phyloP scores from a whole-genome alignment of 2,329 filamentous ascomycete species.

The Fusarium solani-melongenae region DNA sequence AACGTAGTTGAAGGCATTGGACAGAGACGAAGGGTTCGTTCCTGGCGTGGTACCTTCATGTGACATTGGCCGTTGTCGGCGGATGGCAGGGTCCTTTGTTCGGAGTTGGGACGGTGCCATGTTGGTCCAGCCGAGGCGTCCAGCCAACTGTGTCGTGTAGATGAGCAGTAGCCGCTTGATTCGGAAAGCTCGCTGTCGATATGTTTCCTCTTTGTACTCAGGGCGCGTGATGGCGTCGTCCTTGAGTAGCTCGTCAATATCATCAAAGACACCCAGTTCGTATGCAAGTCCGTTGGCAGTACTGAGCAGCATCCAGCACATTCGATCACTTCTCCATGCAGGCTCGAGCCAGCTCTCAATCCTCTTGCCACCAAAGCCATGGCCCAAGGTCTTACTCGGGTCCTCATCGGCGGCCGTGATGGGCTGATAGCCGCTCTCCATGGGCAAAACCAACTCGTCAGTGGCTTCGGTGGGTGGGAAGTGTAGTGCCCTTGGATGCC shows the following conservation, averaged over 20 bases:
- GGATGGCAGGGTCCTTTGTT: constrained; percentile 67
- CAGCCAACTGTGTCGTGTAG: constrained; percentile 93
- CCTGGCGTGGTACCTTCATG: constrained; percentile 69
- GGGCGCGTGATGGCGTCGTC: constrained; percentile 69
- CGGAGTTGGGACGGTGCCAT: constrained; percentile 83
- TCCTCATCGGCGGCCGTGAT: constrained; percentile 53
- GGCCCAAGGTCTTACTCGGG: constrained; percentile 49
- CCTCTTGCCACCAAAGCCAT: constrained; percentile 80
- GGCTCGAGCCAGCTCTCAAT: constrained; percentile 98
- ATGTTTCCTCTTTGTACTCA: constrained; percentile 79
- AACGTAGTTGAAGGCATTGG: constrained; percentile 72
- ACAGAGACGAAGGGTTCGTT: constrained; percentile 66
- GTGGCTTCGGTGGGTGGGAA: constrained; percentile 86
- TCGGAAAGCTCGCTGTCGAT: constrained; percentile 80
- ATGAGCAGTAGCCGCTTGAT: constrained; percentile 89
- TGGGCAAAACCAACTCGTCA: constrained; percentile 74
- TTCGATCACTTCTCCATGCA: constrained; percentile 91
- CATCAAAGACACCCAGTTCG: constrained; percentile 95
- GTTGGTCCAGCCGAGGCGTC: constrained; percentile 89
- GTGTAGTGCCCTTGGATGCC: constrained; percentile 94
- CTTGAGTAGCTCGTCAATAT: constrained; percentile 78
- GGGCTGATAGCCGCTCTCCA: constrained; percentile 60
- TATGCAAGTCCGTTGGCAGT: constrained; percentile 91
- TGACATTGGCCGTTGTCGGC: constrained; percentile 61
- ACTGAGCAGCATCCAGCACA: constrained; percentile 98